Evolutionary conservation across 2,329 filamentous ascomycete genomes (phyloP), one percentile per base, ranked within the genome.

Genomic region (Davidsoniella neocaledoniae): DNA sequence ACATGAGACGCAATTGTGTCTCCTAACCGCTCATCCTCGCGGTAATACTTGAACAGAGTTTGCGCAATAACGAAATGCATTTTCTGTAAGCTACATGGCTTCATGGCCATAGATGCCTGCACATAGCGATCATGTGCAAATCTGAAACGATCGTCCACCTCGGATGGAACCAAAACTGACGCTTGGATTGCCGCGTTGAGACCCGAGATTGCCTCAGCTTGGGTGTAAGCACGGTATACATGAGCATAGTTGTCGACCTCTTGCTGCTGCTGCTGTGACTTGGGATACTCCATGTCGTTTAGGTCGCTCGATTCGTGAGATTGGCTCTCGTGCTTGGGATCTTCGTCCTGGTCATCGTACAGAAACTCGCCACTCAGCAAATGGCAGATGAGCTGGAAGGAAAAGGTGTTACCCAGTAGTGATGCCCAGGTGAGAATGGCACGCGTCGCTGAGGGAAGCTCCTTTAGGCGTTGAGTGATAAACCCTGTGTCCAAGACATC

Each of bases 11-110:
- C 85, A 53, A 82, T 81, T 53, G 76, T 80, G 58, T 93, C 87
- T 10, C 79, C 72, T 23, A 74, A 72, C 46, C 72, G 72, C 1
- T 75, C 69, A 53, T 86, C 79, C 21, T 73, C 64, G 6, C 68
- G 60, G 53, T 74, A 77, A 57, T 87, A 81, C 56, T 83, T 83
- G 62, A 88, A 76, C 56, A 95, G 76, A 0, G 81, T 82, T 59
- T 86, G 81, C 0, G 85, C 83, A 57, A 95, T 86, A 43, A 87
- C 78, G 57, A 88, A 95, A 63, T 95, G 87, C 88, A 95, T 95
- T 57, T 83, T 83, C 17, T 74, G 69, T 19, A 74, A 67, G 50
- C 83, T 78, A 58, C 76, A 79, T 59, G 88, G 79, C 54, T 75
- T 77, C 47, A 94, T 67, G 4, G 76, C 73, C 12, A 75, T 70